Conservation (phyloP, 2,329 filamentous ascomycete species). For the Colletotrichum salicis region DNA sequence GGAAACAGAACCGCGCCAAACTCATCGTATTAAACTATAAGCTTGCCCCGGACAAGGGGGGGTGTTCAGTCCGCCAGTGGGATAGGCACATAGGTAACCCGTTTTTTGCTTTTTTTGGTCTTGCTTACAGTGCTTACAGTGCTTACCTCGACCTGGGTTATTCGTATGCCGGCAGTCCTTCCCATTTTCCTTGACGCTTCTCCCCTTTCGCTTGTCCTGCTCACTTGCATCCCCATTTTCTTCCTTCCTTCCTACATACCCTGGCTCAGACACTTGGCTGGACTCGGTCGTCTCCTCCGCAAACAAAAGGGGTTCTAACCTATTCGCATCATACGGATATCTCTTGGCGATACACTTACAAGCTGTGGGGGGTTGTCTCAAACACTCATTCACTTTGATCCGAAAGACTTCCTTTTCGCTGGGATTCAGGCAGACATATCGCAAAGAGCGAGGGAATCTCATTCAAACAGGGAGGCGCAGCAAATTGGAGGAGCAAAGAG, state of each 20-base stretch:
- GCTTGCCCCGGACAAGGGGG: background rate
- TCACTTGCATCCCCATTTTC: background rate
- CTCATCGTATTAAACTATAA: background rate
- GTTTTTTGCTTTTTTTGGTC: background rate
- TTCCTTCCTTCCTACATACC: background rate
- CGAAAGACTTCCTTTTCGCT: background rate
- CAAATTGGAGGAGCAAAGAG: background rate
- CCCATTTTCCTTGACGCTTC: background rate
- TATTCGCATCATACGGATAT: background rate
- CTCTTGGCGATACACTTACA: background rate
- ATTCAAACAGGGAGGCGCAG: background rate
- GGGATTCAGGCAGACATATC: background rate
- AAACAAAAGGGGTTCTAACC: background rate
- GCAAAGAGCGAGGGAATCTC: background rate
- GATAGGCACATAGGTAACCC: background rate
- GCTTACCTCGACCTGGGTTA: background rate
- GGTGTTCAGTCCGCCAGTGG: background rate
- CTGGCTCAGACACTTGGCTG: background rate
- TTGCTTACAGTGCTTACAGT: background rate
- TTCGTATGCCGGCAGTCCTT: background rate
- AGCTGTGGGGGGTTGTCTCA: background rate
- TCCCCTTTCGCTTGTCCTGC: background rate
- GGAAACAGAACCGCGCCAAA: background rate
- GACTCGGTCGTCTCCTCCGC: background rate
- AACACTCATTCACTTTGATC: background rate